These are phyloP conservation scores for Penicillium sp. DNA, from an alignment of 2,329 filamentous ascomycete genomes.

Conservation along the genomic window DNA sequence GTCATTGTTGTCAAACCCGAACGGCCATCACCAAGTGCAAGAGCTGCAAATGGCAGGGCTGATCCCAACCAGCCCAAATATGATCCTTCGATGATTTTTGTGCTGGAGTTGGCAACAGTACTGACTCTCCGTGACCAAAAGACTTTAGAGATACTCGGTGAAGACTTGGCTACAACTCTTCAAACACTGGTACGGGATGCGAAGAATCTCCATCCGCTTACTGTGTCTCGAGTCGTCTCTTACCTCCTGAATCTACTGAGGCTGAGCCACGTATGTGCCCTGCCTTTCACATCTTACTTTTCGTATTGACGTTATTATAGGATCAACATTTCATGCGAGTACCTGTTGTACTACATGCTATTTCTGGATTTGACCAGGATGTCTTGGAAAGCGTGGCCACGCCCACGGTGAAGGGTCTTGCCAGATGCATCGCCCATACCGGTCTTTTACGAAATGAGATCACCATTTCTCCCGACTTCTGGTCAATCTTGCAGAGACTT, in stretches of 20 bases:
- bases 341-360: constrained; percentile 85
- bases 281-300: neutral
- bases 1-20: constrained; percentile 93
- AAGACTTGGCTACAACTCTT: constrained; percentile 75
- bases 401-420: constrained; percentile 74
- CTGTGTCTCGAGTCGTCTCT: constrained; percentile 78
- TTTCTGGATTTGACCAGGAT: constrained; percentile 81
- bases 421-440: constrained; percentile 74
- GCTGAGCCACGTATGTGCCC: constrained; percentile 71
- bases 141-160: constrained; percentile 71
- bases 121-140: constrained; percentile 73
- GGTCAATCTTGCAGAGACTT: constrained; percentile 80
- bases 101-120: constrained; percentile 86
- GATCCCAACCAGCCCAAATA: constrained; percentile 64
- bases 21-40: constrained; percentile 60
- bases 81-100: constrained; percentile 81
- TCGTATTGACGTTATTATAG: constrained; percentile 45
- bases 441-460: constrained; percentile 83
- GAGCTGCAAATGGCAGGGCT: constrained; percentile 59
- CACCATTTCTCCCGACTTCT: constrained; percentile 95
- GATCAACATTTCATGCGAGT: constrained; percentile 89
- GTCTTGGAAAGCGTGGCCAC: constrained; percentile 72
- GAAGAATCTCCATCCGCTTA: constrained; percentile 74
- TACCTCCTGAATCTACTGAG: constrained; percentile 81
- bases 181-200: constrained; percentile 79